Base-by-base conservation (phyloP, 2,329 filamentous ascomycete genomes). In the Aspergillus sojae region DNA sequence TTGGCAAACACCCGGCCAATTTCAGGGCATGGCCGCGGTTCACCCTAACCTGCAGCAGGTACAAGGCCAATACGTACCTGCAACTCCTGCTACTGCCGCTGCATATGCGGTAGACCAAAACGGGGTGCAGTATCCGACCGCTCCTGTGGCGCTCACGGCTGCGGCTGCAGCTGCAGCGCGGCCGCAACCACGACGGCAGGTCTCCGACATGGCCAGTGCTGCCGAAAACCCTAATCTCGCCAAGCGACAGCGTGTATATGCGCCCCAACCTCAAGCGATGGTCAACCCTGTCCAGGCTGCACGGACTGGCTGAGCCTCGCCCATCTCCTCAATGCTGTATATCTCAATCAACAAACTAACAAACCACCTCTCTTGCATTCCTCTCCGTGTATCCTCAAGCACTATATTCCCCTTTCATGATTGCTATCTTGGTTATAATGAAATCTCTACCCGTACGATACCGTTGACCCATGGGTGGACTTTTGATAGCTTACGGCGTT, bases 1-100 rank as follows among this genome's bases (percentile, higher is more conserved):
- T 67, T 89, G 88, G 87, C 86, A 89, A 71, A 89, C 87, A 12
- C 87, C 88, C 0, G 82, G 82, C 55, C 84, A 86, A 62, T 81
- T 88, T 52, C 80, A 85, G 16, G 85, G 84, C 43, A 85, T 88
- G 53, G 84, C 86, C 11, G 83, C 87, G 1, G 84, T 86, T 7
- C 81, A 80, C 61, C 81, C 81, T 71, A 83, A 67, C 70, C 81
- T 73, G 70, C 81, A 71, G 72, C 69, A 68, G 68, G 82, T 72
- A 67, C 82, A 71, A 63, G 74, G 76, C 39, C 78, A 78, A 62
- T 82, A 80, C 63, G 76, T 80, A 58, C 72, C 79, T 71, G 57
- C 79, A 71, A 66, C 77, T 36, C 71, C 77, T 28, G 32, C 46
- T 32, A 73, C 81, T 6, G 73, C 74, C 4, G 63, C 79, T 2